phyloP scores from a whole-genome alignment of 2,329 filamentous ascomycete species.

The Sarocladium strictum region DNA sequence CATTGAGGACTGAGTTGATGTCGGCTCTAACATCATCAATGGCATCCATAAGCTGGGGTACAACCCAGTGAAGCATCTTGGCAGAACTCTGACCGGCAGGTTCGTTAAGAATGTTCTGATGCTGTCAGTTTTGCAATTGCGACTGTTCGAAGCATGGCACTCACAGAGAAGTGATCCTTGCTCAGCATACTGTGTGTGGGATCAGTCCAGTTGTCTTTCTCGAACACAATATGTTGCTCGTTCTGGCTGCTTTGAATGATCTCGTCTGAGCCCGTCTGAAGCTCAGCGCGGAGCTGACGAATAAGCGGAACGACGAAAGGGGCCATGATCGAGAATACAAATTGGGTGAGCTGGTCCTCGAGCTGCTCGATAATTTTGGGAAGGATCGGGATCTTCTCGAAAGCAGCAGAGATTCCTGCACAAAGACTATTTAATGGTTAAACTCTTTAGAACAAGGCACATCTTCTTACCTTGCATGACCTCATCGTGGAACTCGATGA shows the following conservation, averaged over 20 bases:
- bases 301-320: slow-evolving; percentile 85
- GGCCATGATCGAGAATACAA: slow-evolving; percentile 86
- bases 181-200: slow-evolving; percentile 94
- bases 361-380: slow-evolving; percentile 81
- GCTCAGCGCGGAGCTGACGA: slow-evolving; percentile 77
- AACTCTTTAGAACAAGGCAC: neutral
- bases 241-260: slow-evolving; percentile 80
- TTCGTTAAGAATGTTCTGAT: slow-evolving; percentile 66
- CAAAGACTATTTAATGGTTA: neutral
- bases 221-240: slow-evolving; percentile 82
- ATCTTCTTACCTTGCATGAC: slow-evolving; percentile 56
- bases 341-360: slow-evolving; percentile 80
- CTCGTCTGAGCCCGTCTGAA: slow-evolving; percentile 78
- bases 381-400: slow-evolving; percentile 80
- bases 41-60: slow-evolving; percentile 81
- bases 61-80: slow-evolving; percentile 74
- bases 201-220: slow-evolving; percentile 67
- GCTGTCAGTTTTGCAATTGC: neutral
- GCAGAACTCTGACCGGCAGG: slow-evolving; percentile 78
- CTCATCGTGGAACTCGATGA: slow-evolving; percentile 86
- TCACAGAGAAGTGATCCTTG: slow-evolving; percentile 85
- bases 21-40: slow-evolving; percentile 76
- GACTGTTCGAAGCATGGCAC: slow-evolving; percentile 14
- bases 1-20: slow-evolving; percentile 62
- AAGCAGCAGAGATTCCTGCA: slow-evolving; percentile 58